Conservation (phyloP, 768 basidiomycete genomes). For the Gymnopilus dilepis region DNA sequence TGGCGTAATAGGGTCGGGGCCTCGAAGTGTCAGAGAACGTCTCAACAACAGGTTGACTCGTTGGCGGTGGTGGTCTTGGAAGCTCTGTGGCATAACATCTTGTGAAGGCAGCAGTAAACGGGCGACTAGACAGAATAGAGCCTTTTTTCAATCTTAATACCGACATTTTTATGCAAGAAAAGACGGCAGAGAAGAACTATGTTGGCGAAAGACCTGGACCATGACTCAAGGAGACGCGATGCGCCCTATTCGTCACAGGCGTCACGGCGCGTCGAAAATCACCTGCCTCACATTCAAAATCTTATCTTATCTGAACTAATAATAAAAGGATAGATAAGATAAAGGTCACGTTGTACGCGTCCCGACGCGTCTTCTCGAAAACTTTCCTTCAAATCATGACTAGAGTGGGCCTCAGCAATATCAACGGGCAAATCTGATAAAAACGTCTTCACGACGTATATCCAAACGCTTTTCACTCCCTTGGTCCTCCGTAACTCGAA, state of each 20-base stretch:
- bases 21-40: conserved; percentile 37
- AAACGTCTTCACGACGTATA: no score
- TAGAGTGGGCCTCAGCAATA: no score
- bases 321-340: no score
- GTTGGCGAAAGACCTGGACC: background rate
- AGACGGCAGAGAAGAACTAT: background rate
- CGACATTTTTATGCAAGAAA: conserved; percentile 8
- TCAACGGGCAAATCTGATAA: no score
- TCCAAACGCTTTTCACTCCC: no score
- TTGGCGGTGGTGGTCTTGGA: conserved; percentile 29
- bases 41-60: conserved; percentile 25
- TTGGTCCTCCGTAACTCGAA: no score
- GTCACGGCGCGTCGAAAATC: background rate
- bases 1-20: conserved; percentile 44
- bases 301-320: background rate
- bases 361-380: no score
- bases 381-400: no score
- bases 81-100: conserved; percentile 29
- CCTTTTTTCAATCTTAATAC: background rate
- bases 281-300: background rate
- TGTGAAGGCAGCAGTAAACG: background rate
- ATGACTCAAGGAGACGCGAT: background rate
- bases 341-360: no score
- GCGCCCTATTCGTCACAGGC: background rate
- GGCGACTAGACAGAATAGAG: background rate